Evolutionary conservation across 2,329 filamentous ascomycete genomes (phyloP).

Genomic region (Sphaceloma murrayae): DNA sequence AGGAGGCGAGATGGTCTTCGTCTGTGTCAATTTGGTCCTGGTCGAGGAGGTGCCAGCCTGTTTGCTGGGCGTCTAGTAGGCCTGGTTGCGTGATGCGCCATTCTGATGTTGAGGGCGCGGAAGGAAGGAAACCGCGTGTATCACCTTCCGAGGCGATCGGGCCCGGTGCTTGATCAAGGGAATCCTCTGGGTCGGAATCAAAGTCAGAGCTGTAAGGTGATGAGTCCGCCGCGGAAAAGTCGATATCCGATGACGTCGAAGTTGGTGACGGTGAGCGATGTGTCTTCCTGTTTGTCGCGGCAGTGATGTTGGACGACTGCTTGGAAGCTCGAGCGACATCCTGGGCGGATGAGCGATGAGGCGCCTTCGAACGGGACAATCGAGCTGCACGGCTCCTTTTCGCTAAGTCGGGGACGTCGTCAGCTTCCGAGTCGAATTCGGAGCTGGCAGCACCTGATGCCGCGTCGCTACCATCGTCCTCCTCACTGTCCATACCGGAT

Average conservation of each 20-base stretch:
- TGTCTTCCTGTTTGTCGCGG: not conserved
- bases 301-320: not conserved
- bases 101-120: conserved; percentile 58
- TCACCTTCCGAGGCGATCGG: conserved; percentile 46
- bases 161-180: conserved; percentile 20
- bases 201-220: conserved; percentile 19
- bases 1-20: conserved; percentile 70
- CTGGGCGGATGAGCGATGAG: conserved; percentile 21
- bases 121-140: conserved; percentile 65
- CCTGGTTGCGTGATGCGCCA: conserved; percentile 77
- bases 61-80: conserved; percentile 58
- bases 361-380: conserved; percentile 17
- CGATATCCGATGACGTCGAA: conserved; percentile 6
- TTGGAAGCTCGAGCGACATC: conserved; percentile 45
- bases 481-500: conserved; percentile 32
- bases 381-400: conserved; percentile 20
- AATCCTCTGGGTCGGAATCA: conserved; percentile 21
- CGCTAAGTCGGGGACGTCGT: conserved; percentile 38
- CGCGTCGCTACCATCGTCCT: conserved; percentile 27
- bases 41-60: conserved; percentile 72
- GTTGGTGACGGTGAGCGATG: conserved; percentile 4
- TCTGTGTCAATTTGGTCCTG: conserved; percentile 59
- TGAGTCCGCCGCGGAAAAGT: not conserved
- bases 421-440: conserved; percentile 37
- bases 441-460: conserved; percentile 26